phyloP scores from a whole-genome alignment of 2,329 filamentous ascomycete species.

The Madurella fahalii region DNA sequence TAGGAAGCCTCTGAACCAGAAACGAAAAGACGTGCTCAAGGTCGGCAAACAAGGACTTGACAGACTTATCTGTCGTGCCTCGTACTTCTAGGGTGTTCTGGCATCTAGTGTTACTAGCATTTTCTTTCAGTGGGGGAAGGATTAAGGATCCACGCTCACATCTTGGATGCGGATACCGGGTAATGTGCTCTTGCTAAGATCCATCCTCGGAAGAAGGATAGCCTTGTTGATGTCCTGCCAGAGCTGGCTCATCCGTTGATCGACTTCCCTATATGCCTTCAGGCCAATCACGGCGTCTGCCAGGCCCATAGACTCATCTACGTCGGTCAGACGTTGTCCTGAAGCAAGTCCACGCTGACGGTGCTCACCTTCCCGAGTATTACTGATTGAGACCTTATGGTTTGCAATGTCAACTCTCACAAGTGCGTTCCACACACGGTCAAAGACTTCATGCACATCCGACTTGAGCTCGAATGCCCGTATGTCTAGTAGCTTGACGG shows the following conservation, averaged over 20 bases:
- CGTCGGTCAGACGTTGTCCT: constrained; percentile 17
- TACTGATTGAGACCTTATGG: constrained; percentile 53
- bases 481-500: constrained; percentile 60
- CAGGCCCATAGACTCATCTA: constrained; percentile 51
- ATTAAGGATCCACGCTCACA: constrained; percentile 30
- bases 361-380: constrained; percentile 46
- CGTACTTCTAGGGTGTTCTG: constrained; percentile 43
- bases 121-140: not conserved
- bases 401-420: constrained; percentile 57
- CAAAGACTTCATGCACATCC: constrained; percentile 62
- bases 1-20: constrained; percentile 48
- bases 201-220: constrained; percentile 58
- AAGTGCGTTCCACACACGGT: constrained; percentile 66
- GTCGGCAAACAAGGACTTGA: constrained; percentile 51
- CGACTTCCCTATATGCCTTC: constrained; percentile 57
- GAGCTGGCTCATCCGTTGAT: constrained; percentile 55
- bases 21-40: constrained; percentile 50
- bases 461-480: constrained; percentile 63
- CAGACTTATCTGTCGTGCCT: constrained; percentile 41
- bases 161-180: constrained; percentile 40
- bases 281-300: constrained; percentile 53
- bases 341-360: constrained; percentile 8
- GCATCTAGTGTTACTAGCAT: not conserved
- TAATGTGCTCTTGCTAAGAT: constrained; percentile 33
- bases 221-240: constrained; percentile 60